These are phyloP conservation scores for Apiosordaria backusii DNA, from an alignment of 495 filamentous ascomycete genomes.

Conservation along the genomic window DNA sequence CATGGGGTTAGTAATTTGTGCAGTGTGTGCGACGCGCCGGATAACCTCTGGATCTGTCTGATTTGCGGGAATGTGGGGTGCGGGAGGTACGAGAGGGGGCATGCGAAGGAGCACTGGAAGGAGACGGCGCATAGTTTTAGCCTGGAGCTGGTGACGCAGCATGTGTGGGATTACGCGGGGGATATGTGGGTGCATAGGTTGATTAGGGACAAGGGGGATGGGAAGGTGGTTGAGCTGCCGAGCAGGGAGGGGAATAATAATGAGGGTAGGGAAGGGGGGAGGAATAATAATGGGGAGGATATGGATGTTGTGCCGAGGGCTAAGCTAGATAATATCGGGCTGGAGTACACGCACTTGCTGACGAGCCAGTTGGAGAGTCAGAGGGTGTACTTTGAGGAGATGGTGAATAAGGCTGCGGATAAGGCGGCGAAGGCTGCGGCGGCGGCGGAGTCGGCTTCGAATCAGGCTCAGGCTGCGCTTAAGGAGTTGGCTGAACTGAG, in stretches of 20 bases:
- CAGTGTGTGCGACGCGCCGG: constrained; percentile 66
- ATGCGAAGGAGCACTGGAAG: constrained; percentile 93
- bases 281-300: constrained; percentile 29
- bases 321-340: constrained; percentile 87
- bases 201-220: constrained; percentile 86
- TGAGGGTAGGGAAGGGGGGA: background rate
- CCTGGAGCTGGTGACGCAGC: constrained; percentile 86
- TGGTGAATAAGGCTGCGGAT: constrained; percentile 84
- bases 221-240: constrained; percentile 83
- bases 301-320: constrained; percentile 78
- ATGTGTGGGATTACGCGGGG: constrained; percentile 95
- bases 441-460: constrained; percentile 59
- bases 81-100: constrained; percentile 87
- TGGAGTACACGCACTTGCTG: constrained; percentile 91
- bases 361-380: constrained; percentile 90
- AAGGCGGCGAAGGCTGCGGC: constrained; percentile 75
- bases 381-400: constrained; percentile 89
- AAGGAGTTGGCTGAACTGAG: constrained; percentile 50
- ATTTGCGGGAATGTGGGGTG: constrained; percentile 94
- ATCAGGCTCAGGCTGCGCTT: constrained; percentile 50
- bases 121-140: constrained; percentile 83
- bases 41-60: constrained; percentile 90
- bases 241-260: constrained; percentile 6
- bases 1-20: constrained; percentile 53
- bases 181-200: constrained; percentile 95